Percentiles rank a stretch among this genome's conserved stretches.
phyloP scores from a whole-genome alignment of 1,284 basidiomycete genomes.

The Cutaneotrichosporon sp. region DNA sequence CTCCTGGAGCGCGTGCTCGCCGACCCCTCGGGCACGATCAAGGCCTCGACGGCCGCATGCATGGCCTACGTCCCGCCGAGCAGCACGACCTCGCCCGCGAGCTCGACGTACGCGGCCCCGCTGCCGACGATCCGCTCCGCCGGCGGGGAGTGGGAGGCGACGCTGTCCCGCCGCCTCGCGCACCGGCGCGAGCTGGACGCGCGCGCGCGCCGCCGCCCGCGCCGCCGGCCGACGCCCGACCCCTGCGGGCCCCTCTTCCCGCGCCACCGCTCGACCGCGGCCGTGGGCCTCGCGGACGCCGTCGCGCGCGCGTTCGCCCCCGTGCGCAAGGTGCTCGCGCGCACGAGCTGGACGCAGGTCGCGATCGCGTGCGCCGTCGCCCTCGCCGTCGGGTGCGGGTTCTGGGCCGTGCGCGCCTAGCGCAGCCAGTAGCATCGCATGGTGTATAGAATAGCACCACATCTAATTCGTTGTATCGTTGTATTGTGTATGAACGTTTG shows the following conservation, averaged over 20 bases:
- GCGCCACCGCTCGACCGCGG: not conserved
- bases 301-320: slow-evolving; percentile 20
- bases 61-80: slow-evolving; percentile 30
- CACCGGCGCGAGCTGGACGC: slow-evolving; percentile 34
- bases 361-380: slow-evolving; percentile 27
- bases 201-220: slow-evolving; percentile 4
- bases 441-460: not conserved
- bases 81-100: slow-evolving; percentile 24
- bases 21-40: slow-evolving; percentile 6
- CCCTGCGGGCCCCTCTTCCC: slow-evolving; percentile 21
- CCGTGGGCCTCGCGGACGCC: slow-evolving; percentile 17
- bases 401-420: slow-evolving; percentile 17
- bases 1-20: slow-evolving; percentile 18
- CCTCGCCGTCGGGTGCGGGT: slow-evolving; percentile 26
- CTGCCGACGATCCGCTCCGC: slow-evolving; percentile 46
- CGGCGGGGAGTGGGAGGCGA: slow-evolving; percentile 50
- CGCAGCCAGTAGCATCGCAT: not conserved
- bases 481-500: not conserved
- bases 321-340: slow-evolving; percentile 7
- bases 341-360: slow-evolving; percentile 15
- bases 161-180: slow-evolving; percentile 41
- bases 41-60: slow-evolving; percentile 27
- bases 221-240: not conserved
- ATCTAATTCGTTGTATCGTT: not conserved
- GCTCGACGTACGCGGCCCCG: slow-evolving; percentile 21